Conservation (phyloP, 768 basidiomycete species). For the Lentinula sp. region DNA sequence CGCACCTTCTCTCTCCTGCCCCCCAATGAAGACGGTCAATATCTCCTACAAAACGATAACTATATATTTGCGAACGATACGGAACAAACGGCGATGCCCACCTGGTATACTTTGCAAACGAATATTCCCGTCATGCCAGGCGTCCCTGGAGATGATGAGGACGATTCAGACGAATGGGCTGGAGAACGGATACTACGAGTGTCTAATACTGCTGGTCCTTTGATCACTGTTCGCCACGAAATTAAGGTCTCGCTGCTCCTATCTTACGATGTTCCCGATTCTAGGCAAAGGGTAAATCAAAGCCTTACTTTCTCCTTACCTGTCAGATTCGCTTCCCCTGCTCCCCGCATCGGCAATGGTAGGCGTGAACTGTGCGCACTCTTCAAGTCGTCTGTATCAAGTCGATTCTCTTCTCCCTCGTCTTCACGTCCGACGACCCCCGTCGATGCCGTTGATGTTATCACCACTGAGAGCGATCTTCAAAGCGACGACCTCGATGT, state of each 20-base stretch:
- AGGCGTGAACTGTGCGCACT: constrained; percentile 11
- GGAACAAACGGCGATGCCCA: constrained; percentile 20
- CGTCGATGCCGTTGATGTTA: background rate
- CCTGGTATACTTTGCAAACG: constrained; percentile 58
- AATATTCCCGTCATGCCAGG: constrained; percentile 38
- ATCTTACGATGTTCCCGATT: constrained; percentile 44
- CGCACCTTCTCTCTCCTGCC: constrained; percentile 48
- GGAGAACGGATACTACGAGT: constrained; percentile 35
- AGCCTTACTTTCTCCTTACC: constrained; percentile 42
- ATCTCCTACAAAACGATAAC: constrained; percentile 42
- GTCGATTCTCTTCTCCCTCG: constrained; percentile 12
- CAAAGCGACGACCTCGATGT: background rate
- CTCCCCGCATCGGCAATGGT: constrained; percentile 20
- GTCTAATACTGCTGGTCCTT: constrained; percentile 39
- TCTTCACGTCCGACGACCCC: constrained; percentile 7
- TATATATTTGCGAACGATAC: constrained; percentile 41
- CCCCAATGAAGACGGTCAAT: constrained; percentile 35
- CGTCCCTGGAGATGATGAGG: constrained; percentile 12
- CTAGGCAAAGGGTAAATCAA: constrained; percentile 23
- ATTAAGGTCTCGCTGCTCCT: constrained; percentile 47
- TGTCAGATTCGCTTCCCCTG: constrained; percentile 39
- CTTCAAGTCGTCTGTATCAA: constrained; percentile 8
- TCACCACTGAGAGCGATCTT: background rate
- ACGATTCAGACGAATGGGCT: constrained; percentile 30
- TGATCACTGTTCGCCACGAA: constrained; percentile 51